Conservation (phyloP, 148 eudicot genomes). For the Tetragonia tetragonoides region DNA sequence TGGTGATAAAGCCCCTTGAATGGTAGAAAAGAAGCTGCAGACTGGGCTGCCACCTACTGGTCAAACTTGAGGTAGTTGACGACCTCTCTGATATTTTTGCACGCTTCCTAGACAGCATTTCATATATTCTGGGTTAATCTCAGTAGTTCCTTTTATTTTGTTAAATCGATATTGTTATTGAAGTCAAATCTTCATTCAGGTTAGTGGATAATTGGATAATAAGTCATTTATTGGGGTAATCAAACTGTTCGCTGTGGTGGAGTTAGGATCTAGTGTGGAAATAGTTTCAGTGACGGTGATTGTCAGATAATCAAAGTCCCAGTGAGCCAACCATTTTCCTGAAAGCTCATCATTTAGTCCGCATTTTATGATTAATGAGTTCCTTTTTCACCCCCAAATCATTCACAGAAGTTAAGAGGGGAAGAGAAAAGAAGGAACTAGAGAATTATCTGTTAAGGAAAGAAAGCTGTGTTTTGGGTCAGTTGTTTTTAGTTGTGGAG, state of each 20-base stretch:
- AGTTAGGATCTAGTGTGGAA: background rate
- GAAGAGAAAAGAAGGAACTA: background rate
- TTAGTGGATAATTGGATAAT: background rate
- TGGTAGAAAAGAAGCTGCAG: constrained; percentile 10
- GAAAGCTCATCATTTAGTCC: background rate
- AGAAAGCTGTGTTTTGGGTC: background rate
- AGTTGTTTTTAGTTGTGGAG: background rate
- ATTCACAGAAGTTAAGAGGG: background rate
- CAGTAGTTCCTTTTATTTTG: background rate
- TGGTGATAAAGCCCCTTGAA: background rate
- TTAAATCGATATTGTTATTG: background rate
- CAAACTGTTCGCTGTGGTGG: background rate
- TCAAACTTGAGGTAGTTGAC: constrained; percentile 21
- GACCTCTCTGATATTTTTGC: background rate
- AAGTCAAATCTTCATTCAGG: background rate
- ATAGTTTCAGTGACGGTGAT: background rate
- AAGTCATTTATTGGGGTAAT: background rate
- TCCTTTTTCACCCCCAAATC: background rate
- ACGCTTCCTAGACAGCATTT: background rate
- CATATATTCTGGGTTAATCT: background rate
- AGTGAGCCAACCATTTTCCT: background rate
- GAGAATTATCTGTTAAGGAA: background rate
- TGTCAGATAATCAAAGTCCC: background rate
- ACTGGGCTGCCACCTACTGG: constrained; percentile 10
- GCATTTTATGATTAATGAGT: background rate